These are phyloP conservation scores for Barnettozyma salicaria DNA, from an alignment of 805 yeast genomes.

Conservation along the genomic window DNA sequence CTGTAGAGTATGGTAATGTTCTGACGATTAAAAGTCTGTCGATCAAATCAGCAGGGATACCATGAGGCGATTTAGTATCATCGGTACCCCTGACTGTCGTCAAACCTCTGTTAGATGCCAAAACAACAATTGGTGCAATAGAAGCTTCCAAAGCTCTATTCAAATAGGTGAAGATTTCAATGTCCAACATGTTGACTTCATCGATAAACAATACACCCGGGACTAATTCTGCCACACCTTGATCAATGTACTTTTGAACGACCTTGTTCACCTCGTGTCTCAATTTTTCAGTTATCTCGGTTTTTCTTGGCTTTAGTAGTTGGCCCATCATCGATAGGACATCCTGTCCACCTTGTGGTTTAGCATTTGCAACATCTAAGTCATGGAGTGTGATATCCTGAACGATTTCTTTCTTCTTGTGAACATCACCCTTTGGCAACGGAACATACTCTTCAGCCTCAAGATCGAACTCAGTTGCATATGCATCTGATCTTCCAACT, in stretches of 20 bases:
- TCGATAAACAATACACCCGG: constrained; percentile 98
- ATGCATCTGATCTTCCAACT: constrained; percentile 97
- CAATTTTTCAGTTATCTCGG: constrained; percentile 94
- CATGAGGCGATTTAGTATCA: constrained; percentile 85
- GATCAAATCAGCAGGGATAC: constrained; percentile 90
- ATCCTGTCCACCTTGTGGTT: constrained; percentile 97
- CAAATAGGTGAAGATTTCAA: constrained; percentile 92
- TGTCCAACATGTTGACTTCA: constrained; percentile 97
- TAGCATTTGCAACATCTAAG: constrained; percentile 91
- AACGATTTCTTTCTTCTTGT: constrained; percentile 94
- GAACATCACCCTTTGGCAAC: constrained; percentile 97
- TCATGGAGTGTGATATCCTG: constrained; percentile 97
- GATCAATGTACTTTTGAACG: constrained; percentile 92
- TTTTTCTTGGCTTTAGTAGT: constrained; percentile 89
- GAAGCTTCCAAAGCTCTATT: constrained; percentile 89
- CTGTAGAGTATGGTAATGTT: constrained; percentile 81
- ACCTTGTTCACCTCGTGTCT: constrained; percentile 92
- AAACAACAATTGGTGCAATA: constrained; percentile 89
- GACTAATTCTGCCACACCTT: constrained; percentile 94
- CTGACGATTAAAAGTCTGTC: constrained; percentile 89
- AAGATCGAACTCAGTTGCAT: constrained; percentile 95
- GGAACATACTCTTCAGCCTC: constrained; percentile 99
- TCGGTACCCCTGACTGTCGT: constrained; percentile 89
- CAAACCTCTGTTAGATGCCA: constrained; percentile 94
- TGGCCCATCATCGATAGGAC: constrained; percentile 96